Base-by-base conservation (phyloP, 2,329 filamentous ascomycete genomes). In the Tolypocladium album region DNA sequence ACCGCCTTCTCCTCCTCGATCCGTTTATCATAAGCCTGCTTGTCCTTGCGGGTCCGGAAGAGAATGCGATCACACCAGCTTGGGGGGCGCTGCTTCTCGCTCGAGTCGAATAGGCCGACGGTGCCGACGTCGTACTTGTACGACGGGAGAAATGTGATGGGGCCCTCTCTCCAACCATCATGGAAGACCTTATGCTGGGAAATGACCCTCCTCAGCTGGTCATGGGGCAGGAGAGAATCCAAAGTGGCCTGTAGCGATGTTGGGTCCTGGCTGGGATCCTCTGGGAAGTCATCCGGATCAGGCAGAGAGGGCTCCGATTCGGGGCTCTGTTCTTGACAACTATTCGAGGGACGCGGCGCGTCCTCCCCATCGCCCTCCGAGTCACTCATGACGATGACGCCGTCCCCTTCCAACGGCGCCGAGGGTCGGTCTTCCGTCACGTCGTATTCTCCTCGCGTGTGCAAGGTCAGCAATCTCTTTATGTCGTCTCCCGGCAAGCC, bases 51-150 rank as follows among this genome's bases (percentile, higher is more conserved):
- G 2, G 91, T 94, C 9, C 93, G 83, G 71, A 87, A 99, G 0
- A 99, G 74, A 55, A 99, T 92, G 20, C 94, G 88, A 74, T 99
- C 94, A 71, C 94, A 99, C 93, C 94, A 99, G 70, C 92, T 96
- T 3, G 94, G 94, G 2, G 90, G 88, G 58, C 95, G 84, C 64
- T 88, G 88, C 76, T 99, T 99, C 70, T 97, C 94, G 65, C 92
- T 96, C 0, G 92, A 91, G 74, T 99, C 95, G 70, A 97, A 99
- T 38, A 92, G 82, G 2, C 90, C 90, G 39, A 96, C 85, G 38
- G 89, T 96, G n/a, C 94, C 94, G 36, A 96, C 81, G 68, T 99
- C 95, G 67, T 99, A 99, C 72, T 99, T 99, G 74, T 99, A 99
- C 0, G 94, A 95, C 1, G 94, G 94, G 20, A 97, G 72, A 68